Evolutionary conservation across 2,329 filamentous ascomycete genomes (phyloP).

Genomic region (Phialophora macrospora): DNA sequence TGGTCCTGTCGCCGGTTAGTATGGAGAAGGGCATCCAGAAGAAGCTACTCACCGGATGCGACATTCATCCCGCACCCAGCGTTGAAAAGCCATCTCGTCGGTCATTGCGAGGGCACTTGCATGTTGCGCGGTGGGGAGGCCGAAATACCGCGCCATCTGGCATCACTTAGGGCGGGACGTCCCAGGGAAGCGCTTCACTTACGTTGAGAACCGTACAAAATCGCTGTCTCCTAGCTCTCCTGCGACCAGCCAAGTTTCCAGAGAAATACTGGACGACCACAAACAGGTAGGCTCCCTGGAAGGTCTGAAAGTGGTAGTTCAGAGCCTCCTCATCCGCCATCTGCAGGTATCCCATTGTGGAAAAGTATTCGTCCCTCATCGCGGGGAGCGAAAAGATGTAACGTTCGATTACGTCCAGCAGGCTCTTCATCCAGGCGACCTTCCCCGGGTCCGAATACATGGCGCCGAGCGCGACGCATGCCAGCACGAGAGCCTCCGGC

Average conservation of each 20-base stretch:
- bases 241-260: constrained; percentile 47
- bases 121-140: constrained; percentile 48
- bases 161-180: constrained; percentile 5
- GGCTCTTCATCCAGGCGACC: constrained; percentile 31
- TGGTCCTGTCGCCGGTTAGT: constrained; percentile 42
- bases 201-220: constrained; percentile 51
- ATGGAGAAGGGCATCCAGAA: not conserved
- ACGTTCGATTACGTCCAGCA: constrained; percentile 46
- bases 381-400: constrained; percentile 37
- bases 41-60: constrained; percentile 48
- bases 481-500: constrained; percentile 48
- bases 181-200: constrained; percentile 19
- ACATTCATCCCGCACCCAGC: constrained; percentile 53
- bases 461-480: constrained; percentile 51
- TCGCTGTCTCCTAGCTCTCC: constrained; percentile 51
- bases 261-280: constrained; percentile 53
- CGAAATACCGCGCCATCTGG: constrained; percentile 49
- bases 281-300: constrained; percentile 52
- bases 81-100: constrained; percentile 41
- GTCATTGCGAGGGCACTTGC: constrained; percentile 43
- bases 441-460: constrained; percentile 47
- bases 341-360: constrained; percentile 44
- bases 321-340: constrained; percentile 39
- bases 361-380: constrained; percentile 48
- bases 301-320: constrained; percentile 48